A percentile compares a stretch with the other conserved stretches of the same genome.
These are phyloP conservation scores for Santalum album DNA, from an alignment of 164 flowering plant genomes.

Conservation along the genomic window DNA sequence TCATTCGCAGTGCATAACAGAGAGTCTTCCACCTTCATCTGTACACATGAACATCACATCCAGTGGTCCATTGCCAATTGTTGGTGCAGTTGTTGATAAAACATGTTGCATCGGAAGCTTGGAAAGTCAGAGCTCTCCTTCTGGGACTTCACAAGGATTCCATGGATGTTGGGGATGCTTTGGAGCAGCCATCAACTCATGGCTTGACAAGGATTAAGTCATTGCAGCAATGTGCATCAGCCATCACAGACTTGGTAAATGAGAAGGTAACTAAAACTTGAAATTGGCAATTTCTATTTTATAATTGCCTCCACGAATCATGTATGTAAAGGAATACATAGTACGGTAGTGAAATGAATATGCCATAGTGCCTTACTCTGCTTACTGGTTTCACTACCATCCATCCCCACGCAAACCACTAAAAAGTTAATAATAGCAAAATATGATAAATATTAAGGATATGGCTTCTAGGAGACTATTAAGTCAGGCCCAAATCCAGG, in stretches of 20 bases:
- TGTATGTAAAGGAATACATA: too few species aligned
- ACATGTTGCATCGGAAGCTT: slow-evolving; percentile 36
- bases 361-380: too few species aligned
- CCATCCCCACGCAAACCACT: too few species aligned
- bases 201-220: slow-evolving; percentile 69
- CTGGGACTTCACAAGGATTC: slow-evolving; percentile 78
- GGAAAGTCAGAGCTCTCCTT: slow-evolving; percentile 70
- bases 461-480: too few species aligned
- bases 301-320: neutral
- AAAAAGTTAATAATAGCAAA: too few species aligned
- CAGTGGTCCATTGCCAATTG: slow-evolving; percentile 68
- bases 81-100: slow-evolving; percentile 29
- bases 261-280: slow-evolving; percentile 53
- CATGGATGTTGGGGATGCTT: slow-evolving; percentile 47
- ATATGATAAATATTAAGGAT: too few species aligned
- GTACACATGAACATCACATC: slow-evolving; percentile 15
- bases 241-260: slow-evolving; percentile 61
- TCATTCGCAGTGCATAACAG: slow-evolving; percentile 34
- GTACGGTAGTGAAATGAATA: too few species aligned
- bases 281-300: neutral
- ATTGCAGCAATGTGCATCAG: slow-evolving; percentile 71
- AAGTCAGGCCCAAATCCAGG: too few species aligned
- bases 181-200: slow-evolving; percentile 72
- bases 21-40: slow-evolving; percentile 25
- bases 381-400: too few species aligned